Base-by-base conservation (phyloP, 2,329 filamentous ascomycete species). In the Aspergillus niger region DNA sequence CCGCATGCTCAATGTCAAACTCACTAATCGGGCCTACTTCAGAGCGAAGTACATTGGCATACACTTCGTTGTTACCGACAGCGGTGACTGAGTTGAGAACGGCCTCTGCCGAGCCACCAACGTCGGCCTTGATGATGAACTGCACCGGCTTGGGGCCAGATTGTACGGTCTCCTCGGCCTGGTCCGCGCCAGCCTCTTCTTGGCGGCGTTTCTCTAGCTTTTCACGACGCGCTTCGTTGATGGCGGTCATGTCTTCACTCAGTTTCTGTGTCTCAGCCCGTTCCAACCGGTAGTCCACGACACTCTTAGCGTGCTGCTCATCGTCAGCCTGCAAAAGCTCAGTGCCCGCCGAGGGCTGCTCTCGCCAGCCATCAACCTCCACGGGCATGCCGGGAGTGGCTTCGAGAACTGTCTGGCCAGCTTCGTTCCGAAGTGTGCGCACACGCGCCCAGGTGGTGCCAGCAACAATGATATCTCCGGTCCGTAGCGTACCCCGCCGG, bases 321-420 rank as follows among this genome's bases (percentile, higher is more conserved):
- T 88, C 87, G 0, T 85, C 81, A 1, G 93, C 91, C 77, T 98
- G 91, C 0, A 99, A 82, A 8, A 96, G 89, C 79, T 92, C 87
- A 69, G 96, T 91, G 53, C 96, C 96, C 1, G 95, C 94, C 24
- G 85, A 83, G 0, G 95, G 94, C 65, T 92, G 89, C 38, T 92
- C 90, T 68, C 89, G 88, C 95, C 95, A 99, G n/a, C 95, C 95
- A 63, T 97, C 87, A 20, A 99, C 86, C 76, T 98, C 92, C 3
- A 97, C 91, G 0, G 96, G 92, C 28, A 89, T 95, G 38, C 95
- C 95, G 0, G 95, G 96, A 0, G 88, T 86, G 13, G 92, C 93
- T 75, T 92, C 88, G 1, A 81, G 68, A 15, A 98, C 80, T 11
- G 88, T 82, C 2, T 83, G 78, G 20, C 95, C 94, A 4, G 89